These are phyloP conservation scores for Dysphania ambrosioides DNA, from an alignment of 148 eudicot genomes.

Conservation along the genomic window DNA sequence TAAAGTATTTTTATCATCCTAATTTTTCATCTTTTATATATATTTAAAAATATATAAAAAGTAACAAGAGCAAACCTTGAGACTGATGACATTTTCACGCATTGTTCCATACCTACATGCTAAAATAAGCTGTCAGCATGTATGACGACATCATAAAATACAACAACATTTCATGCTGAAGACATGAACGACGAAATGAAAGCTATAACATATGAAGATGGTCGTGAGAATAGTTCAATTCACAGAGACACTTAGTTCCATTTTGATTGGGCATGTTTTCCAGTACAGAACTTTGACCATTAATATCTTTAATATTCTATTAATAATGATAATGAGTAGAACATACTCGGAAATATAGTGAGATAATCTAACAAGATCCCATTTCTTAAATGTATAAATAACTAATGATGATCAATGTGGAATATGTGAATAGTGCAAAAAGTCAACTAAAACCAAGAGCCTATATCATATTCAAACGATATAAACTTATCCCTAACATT, in stretches of 20 bases:
- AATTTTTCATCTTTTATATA: background rate
- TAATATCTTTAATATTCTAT: too few relatives aligned
- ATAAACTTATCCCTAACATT: background rate
- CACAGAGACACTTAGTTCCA: too few relatives aligned
- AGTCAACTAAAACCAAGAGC: background rate
- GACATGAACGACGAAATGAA: background rate
- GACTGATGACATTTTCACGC: conserved; percentile 94
- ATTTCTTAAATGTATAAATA: too few relatives aligned
- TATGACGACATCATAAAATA: background rate
- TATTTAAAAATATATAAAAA: background rate
- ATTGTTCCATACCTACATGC: conserved; percentile 94
- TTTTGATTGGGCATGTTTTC: too few relatives aligned
- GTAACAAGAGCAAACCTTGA: conserved; percentile 53
- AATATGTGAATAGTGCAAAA: too few relatives aligned
- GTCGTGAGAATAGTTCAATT: too few relatives aligned
- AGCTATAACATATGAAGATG: too few relatives aligned
- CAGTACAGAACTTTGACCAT: too few relatives aligned
- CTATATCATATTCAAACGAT: background rate
- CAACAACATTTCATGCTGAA: background rate
- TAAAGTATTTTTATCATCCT: conserved; percentile 2
- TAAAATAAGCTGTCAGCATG: conserved; percentile 28
- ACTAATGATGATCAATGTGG: too few relatives aligned
- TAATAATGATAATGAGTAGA: too few relatives aligned
- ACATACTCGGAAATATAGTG: conserved; percentile 1
- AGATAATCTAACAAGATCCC: too few relatives aligned